These are phyloP conservation scores for Nicotiana noctiflora DNA, from an alignment of 257 asterid genomes.

Conservation along the genomic window DNA sequence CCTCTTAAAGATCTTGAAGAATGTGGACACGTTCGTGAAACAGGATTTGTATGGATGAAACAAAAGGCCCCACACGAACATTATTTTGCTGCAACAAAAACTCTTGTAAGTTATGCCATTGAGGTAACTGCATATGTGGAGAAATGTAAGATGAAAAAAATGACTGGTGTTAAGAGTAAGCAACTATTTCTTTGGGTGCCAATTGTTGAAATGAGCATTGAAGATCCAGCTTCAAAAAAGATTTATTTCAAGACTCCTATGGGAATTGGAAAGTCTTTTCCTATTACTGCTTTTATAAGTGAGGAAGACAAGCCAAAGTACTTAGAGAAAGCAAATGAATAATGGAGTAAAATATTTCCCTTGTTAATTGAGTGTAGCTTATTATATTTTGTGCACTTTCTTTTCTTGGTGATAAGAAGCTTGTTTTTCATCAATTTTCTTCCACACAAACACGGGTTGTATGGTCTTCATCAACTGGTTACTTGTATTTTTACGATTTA, in stretches of 20 bases:
- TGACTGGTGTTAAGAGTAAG: constrained; percentile 57
- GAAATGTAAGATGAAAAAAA: constrained; percentile 82
- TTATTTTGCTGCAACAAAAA: constrained; percentile 41
- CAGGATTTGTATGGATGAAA: constrained; percentile 88
- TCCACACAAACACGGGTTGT: no score
- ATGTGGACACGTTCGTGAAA: constrained; percentile 65
- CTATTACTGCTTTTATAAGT: constrained; percentile 35
- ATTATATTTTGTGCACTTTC: no score
- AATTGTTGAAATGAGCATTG: constrained; percentile 74
- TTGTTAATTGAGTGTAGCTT: no score
- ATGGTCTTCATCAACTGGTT: no score
- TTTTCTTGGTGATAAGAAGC: no score
- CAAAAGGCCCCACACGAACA: constrained; percentile 73
- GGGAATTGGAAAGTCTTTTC: constrained; percentile 82
- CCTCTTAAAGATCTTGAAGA: constrained; percentile 82
- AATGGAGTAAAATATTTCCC: no score
- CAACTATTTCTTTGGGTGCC: constrained; percentile 67
- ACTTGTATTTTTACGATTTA: no score
- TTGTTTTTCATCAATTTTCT: no score
- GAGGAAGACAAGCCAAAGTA: constrained; percentile 45
- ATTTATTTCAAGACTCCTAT: constrained; percentile 69
- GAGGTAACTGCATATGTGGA: constrained; percentile 81
- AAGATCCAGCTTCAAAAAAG: constrained; percentile 30
- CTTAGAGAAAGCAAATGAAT: constrained; percentile 18
- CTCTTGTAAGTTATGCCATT: constrained; percentile 54